Evolutionary conservation across 352 stramenopile genomes (phyloP), one percentile per base, ranked within the genome.

Genomic region (Phytophthora brassicae): DNA sequence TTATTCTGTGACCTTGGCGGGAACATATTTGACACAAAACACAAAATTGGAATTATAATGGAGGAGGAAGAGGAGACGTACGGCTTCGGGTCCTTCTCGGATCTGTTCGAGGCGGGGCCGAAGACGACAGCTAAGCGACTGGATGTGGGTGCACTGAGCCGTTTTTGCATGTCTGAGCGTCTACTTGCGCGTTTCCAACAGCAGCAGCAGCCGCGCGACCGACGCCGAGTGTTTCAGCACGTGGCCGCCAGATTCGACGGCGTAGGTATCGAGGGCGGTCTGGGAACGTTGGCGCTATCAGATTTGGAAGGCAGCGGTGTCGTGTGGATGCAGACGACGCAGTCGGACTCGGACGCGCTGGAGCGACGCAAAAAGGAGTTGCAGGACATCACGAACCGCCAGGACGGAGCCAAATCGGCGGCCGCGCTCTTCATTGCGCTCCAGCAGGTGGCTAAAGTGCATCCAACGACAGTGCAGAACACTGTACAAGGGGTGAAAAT

Each of bases 31-130:
- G 2, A 1, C 16, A 59, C 41, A 48, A 33, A 49, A 3, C 3
- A 16, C n/a, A 56, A 42, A 22, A 38, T 43, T 55, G 1, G 41
- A 50, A 50, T 26, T 44, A 44, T 44, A 23, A 72, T 86, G 74
- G 71, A 88, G 16, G 77, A 89, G 23, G 77, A 86, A 38, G 77
- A 86, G 28, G 79, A 89, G 51, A 77, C 70, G 56, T 88, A 87
- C 65, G 81, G 79, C 81, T 90, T 89, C 55, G 74, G 77, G 35
- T 84, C 81, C 45, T 82, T 79, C 66, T 74, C 77, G 22, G 77
- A 87, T 8, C 69, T 90, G 63, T 86, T 90, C 58, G 33, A 60
- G 13, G 11, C 20, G 16, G 36, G 43, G 6, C 11, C 51, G 6
- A 14, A 46, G 23, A 56, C 8, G 11, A 24, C 35, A 2, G 17